Percentiles rank a stretch among this genome's conserved stretches.
Evolutionary conservation across 768 basidiomycete genomes (phyloP).

Genomic region (Tremella yokohamensis): DNA sequence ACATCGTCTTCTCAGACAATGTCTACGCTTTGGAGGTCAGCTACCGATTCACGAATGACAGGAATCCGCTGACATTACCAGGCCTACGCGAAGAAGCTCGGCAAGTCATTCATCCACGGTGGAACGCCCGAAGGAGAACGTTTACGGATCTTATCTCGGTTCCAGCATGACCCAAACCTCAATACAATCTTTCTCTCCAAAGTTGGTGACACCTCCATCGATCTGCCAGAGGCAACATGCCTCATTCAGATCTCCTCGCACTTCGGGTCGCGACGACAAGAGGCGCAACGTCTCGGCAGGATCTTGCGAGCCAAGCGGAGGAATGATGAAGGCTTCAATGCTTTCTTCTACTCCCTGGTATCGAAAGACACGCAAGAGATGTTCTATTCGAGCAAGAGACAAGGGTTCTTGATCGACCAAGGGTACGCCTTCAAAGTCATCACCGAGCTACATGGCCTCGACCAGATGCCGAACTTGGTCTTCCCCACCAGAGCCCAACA

Average conservation of each 20-base stretch:
- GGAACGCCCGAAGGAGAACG: constrained; percentile 91
- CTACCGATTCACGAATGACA: background rate
- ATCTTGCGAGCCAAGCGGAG: constrained; percentile 94
- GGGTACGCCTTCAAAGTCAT: constrained; percentile 99
- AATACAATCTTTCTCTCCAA: constrained; percentile 99
- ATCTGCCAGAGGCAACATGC: constrained; percentile 97
- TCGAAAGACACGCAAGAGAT: constrained; percentile 99
- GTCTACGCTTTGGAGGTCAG: constrained; percentile 90
- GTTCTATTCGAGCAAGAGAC: constrained; percentile 98
- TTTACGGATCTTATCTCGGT: constrained; percentile 88
- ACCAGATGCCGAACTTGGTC: constrained; percentile 78
- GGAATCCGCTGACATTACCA: constrained; percentile 40
- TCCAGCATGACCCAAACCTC: constrained; percentile 90
- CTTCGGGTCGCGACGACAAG: constrained; percentile 95
- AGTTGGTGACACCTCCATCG: constrained; percentile 95
- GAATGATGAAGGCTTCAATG: constrained; percentile 99
- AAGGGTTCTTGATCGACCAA: constrained; percentile 97
- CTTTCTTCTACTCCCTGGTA: constrained; percentile 98
- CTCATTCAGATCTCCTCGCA: constrained; percentile 99
- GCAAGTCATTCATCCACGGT: constrained; percentile 94
- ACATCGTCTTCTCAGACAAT: constrained; percentile 99
- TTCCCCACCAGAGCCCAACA: constrained; percentile 88
- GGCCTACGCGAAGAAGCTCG: constrained; percentile 83
- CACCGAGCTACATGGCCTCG: constrained; percentile 90
- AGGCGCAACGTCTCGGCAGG: constrained; percentile 95